Base-by-base conservation (phyloP, 2,329 filamentous ascomycete genomes). In the Arthroderma uncinatum region DNA sequence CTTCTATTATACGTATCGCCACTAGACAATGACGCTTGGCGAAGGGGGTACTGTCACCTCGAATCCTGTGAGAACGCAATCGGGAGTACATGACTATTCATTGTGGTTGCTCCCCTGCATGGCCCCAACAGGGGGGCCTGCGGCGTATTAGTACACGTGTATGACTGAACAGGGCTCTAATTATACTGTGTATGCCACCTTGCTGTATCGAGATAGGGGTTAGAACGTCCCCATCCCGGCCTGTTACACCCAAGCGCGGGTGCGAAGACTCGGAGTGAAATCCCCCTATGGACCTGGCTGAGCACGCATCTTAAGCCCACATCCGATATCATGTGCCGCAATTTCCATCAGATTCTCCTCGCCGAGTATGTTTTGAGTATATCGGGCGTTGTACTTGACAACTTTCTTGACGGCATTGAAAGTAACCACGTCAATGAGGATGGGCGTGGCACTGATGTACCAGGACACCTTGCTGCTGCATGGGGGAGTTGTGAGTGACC, bases 401-500 rank as follows among this genome's bases (percentile, higher is more conserved):
- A 82, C 74, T 14, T 64, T 67, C 67, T 81, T 79, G 58, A 79
- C 75, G 50, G 67, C 69, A 61, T 77, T 74, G 66, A 69, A 82
- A 7, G 76, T 78, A 1, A 65, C 65, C 19, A 78, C 70, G 62
- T 73, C 67, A 59, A 82, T 68, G 37, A 68, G 65, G 2, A 82
- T 65, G 23, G 76, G 73, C 47, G 77, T 59, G 59, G 73, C 67
- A 58, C 75, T 74, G 52, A 82, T 30, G 52, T 80, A 69, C 74
- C 80, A 83, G 8, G 68, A 71, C 21, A 84, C 71, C 25, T 76
- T 77, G 67, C 84, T 80, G 14, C 73, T 73, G 70, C 82, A 84
- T 2, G 82, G 82, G 19, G 82, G 82, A 0, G 81, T 84, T 40
- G 82, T 85, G 50, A 85, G 72, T 16, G 79, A 82, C 19, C 82